These are phyloP conservation scores for Fagopyrum tataricum DNA, from an alignment of 148 eudicot species.

Conservation along the genomic window DNA sequence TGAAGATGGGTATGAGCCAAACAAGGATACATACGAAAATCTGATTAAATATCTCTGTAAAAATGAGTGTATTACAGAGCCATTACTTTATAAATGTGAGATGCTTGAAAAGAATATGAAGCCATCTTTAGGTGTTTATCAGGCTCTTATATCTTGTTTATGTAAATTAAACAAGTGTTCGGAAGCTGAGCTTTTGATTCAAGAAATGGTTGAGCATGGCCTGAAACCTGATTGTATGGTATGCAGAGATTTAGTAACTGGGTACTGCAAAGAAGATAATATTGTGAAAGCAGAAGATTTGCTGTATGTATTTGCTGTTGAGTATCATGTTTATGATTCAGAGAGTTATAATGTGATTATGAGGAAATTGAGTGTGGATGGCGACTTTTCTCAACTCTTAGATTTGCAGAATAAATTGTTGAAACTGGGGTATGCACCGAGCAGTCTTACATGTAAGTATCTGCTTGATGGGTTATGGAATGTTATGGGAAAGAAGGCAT, in stretches of 20 bases:
- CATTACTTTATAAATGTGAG: conserved; percentile 39
- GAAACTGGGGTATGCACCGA: conserved; percentile 66
- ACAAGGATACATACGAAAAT: conserved; percentile 42
- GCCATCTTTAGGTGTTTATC: conserved; percentile 32
- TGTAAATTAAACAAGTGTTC: background rate
- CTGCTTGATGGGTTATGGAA: conserved; percentile 36
- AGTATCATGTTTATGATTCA: conserved; percentile 47
- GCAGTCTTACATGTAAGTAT: conserved; percentile 51
- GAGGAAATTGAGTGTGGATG: conserved; percentile 36
- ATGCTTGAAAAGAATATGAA: conserved; percentile 8
- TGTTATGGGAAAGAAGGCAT: background rate
- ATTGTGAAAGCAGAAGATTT: conserved; percentile 44
- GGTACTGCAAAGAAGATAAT: conserved; percentile 40
- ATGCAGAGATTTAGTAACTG: conserved; percentile 37
- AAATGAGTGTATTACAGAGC: conserved; percentile 42
- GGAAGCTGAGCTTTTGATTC: conserved; percentile 6
- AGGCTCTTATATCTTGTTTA: conserved; percentile 5
- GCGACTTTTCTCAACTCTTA: conserved; percentile 39
- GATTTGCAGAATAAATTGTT: conserved; percentile 67
- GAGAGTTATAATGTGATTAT: conserved; percentile 54
- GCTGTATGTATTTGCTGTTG: conserved; percentile 36
- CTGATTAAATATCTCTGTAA: conserved; percentile 55
- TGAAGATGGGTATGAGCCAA: conserved; percentile 44
- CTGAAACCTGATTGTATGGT: conserved; percentile 7
- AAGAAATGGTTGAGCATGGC: background rate